Percentiles rank a stretch among this genome's conserved stretches.
These are phyloP conservation scores for Fusarium nurragi DNA, from an alignment of 2,329 filamentous ascomycete genomes.

Conservation along the genomic window DNA sequence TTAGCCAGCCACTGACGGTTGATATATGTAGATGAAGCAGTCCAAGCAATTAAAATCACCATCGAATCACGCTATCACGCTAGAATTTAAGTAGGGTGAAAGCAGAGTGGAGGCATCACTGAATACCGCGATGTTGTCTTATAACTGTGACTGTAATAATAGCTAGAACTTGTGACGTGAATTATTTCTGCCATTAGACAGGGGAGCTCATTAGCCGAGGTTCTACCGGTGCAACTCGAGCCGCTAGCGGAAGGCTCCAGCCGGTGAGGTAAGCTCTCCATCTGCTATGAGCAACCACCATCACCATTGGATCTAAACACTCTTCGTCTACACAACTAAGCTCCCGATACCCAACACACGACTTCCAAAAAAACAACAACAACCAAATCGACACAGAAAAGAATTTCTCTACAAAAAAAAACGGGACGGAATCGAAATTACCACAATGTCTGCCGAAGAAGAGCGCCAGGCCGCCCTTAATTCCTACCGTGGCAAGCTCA, in stretches of 20 bases:
- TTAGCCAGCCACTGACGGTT: not conserved
- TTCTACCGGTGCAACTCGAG: constrained; percentile 45
- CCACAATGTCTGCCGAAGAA: constrained; percentile 62
- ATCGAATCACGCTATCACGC: too few relatives aligned
- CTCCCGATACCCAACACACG: constrained; percentile 22
- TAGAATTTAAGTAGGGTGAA: too few relatives aligned
- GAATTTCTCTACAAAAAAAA: not conserved
- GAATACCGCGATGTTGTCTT: too few relatives aligned
- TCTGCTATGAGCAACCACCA: constrained; percentile 37
- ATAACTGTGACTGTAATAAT: too few relatives aligned
- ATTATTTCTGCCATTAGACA: not conserved
- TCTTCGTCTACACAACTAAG: constrained; percentile 27
- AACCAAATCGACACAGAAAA: not conserved
- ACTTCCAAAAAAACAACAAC: not conserved
- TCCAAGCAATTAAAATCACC: not conserved
- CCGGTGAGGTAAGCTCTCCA: constrained; percentile 55
- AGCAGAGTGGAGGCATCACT: too few relatives aligned
- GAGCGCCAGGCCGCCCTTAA: constrained; percentile 76
- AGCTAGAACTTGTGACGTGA: not conserved
- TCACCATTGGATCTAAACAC: constrained; percentile 25
- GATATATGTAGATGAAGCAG: not conserved
- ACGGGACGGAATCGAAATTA: constrained; percentile 8
- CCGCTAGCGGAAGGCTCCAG: constrained; percentile 51
- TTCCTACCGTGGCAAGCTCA: constrained; percentile 81
- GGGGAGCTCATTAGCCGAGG: constrained; percentile 36